These are phyloP conservation scores for Pseudocercospora vitis DNA, from an alignment of 2,329 filamentous ascomycete species.

Conservation along the genomic window DNA sequence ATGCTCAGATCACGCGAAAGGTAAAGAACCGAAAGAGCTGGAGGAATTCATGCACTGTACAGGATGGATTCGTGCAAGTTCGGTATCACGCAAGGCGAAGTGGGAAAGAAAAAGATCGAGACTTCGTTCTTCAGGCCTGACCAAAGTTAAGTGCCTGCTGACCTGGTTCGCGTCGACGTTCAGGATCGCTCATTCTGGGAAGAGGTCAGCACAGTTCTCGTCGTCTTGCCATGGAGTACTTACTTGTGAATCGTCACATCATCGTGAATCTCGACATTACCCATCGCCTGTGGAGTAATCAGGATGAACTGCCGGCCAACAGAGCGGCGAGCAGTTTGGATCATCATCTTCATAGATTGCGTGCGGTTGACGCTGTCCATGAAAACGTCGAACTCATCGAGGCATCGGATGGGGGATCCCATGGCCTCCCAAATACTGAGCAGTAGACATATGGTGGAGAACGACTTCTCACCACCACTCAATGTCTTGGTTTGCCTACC, in stretches of 20 bases:
- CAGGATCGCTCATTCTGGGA: slow-evolving; percentile 29
- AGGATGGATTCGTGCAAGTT: too few species aligned
- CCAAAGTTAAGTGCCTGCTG: slow-evolving; percentile 16
- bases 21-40: too few species aligned
- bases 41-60: too few species aligned
- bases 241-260: slow-evolving; percentile 77
- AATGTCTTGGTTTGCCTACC: slow-evolving; percentile 87
- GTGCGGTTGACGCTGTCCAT: slow-evolving; percentile 97
- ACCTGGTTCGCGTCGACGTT: slow-evolving; percentile 25
- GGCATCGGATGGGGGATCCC: slow-evolving; percentile 88
- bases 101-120: too few species aligned
- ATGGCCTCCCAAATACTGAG: slow-evolving; percentile 97
- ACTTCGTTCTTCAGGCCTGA: background rate
- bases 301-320: slow-evolving; percentile 94
- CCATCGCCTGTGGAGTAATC: slow-evolving; percentile 88
- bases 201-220: slow-evolving; percentile 28
- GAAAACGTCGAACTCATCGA: slow-evolving; percentile 98
- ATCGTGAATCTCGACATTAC: slow-evolving; percentile 56
- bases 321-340: slow-evolving; percentile 77
- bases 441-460: slow-evolving; percentile 91
- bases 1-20: too few species aligned
- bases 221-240: background rate
- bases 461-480: slow-evolving; percentile 95
- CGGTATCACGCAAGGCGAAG: too few species aligned
- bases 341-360: slow-evolving; percentile 91